phyloP scores from a whole-genome alignment of 2,329 filamentous ascomycete genomes.

The Aspergillus chevalieri region DNA sequence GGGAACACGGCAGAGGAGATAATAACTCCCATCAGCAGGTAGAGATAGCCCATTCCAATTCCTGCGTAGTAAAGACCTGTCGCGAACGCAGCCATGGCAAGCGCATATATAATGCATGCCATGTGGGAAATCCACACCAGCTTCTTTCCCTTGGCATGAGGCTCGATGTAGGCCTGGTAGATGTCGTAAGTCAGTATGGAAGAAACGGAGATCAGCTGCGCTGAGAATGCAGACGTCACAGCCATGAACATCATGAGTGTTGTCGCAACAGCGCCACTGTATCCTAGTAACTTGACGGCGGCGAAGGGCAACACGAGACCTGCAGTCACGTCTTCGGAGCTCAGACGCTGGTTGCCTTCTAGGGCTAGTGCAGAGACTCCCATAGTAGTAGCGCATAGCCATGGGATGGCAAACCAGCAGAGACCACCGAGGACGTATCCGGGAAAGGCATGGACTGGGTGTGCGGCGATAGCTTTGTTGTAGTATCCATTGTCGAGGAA shows the following conservation, averaged over 20 bases:
- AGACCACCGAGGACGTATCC: constrained; percentile 84
- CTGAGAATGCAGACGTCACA: constrained; percentile 75
- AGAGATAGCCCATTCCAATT: constrained; percentile 83
- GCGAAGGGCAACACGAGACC: constrained; percentile 81
- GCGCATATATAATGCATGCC: constrained; percentile 66
- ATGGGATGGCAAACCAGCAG: constrained; percentile 89
- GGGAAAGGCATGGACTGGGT: constrained; percentile 75
- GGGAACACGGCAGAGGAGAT: constrained; percentile 81
- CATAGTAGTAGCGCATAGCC: constrained; percentile 83
- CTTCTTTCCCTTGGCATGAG: constrained; percentile 63
- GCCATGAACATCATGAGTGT: constrained; percentile 84
- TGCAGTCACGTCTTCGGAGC: constrained; percentile 66
- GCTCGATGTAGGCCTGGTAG: constrained; percentile 82
- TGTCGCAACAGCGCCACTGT: constrained; percentile 71
- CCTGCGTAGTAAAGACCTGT: constrained; percentile 68
- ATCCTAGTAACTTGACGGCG: constrained; percentile 74
- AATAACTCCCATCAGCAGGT: constrained; percentile 86
- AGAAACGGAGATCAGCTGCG: constrained; percentile 79
- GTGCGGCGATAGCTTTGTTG: constrained; percentile 88
- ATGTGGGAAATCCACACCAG: constrained; percentile 76
- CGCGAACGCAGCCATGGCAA: constrained; percentile 71
- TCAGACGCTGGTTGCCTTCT: constrained; percentile 69
- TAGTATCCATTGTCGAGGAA: constrained; percentile 85
- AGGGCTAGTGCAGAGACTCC: constrained; percentile 74
- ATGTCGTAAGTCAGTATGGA: constrained; percentile 85